Evolutionary conservation across 176 grass and related monocot genomes (phyloP), one percentile per base, ranked within the genome.

Genomic region (Alloteropsis semialata): DNA sequence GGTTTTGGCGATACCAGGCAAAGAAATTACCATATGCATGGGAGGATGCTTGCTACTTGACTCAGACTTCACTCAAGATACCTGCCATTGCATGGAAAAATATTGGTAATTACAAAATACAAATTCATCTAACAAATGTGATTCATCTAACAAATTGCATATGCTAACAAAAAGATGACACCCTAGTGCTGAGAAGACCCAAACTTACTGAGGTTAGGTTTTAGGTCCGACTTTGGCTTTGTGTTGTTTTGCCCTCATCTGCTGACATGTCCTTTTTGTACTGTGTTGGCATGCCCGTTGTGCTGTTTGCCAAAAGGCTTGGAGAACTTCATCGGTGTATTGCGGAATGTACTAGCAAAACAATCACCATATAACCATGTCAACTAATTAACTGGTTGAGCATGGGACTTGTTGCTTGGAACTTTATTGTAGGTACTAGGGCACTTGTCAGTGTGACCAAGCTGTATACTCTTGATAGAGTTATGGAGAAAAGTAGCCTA

Each of bases 41-140:
- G 92, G 87, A 98, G 46, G 96, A 98, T 87, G 96, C 92, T 80
- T 95, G 87, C 77, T 95, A 91, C 85, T 95, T 95, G 87, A 98
- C 96, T 66, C 38, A 42, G 62, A 93, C 69, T 72, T 88, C 80
- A 49, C 89, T 98, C 76, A 91, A 88, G 55, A 86, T 98, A 51
- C 73, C 84, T 88, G 55, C 56, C 65, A 78, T 56, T 77, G 70
- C 79, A 86, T 98, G 96, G 96, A 68, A 81, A 83, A 91, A 85
- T 90, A 91, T 98, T 46, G 96, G 96, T 98, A 98, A 94, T 68
- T 64, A 81, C 49, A 8, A 98, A 94, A 63, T 64, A 81, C 49
- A 8, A 59, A 22, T 57, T 81, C 38, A 57, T 86, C 76, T 61
- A 46, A 10, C 34, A 46, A 39, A 41, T 36, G 56, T 36, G 45